Conservation (phyloP, 371 early-diverging fungal species). For the Saksenaea vasiformis region DNA sequence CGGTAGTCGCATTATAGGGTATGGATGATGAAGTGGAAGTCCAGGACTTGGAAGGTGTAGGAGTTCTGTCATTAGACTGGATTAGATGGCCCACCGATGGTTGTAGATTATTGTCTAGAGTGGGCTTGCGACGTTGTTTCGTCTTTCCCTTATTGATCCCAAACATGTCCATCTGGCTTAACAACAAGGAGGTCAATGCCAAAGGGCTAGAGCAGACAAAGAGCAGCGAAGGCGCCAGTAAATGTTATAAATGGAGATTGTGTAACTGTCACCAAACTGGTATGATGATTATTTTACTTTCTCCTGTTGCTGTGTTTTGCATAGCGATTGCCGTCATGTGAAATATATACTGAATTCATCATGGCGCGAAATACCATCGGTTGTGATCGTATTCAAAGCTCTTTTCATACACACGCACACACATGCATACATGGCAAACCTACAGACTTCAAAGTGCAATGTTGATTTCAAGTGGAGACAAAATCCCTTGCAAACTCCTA, state of each 20-base stretch:
- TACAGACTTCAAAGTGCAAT: too few species aligned
- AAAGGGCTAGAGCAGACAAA: neutral
- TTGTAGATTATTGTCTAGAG: constrained; percentile 12
- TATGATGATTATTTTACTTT: too few species aligned
- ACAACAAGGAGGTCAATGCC: neutral
- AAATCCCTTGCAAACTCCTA: too few species aligned
- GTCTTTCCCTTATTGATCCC: constrained; percentile 29
- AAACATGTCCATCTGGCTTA: constrained; percentile 29
- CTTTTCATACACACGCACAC: too few species aligned
- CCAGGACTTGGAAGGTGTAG: constrained; percentile 14
- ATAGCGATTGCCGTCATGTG: too few species aligned
- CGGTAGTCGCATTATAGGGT: constrained; percentile 9
- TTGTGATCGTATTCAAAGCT: too few species aligned
- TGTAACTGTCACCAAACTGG: neutral
- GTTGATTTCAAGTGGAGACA: too few species aligned
- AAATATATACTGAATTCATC: too few species aligned
- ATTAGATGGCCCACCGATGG: constrained; percentile 6
- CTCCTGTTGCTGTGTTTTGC: too few species aligned
- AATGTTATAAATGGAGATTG: neutral
- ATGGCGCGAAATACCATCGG: too few species aligned
- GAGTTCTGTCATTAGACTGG: constrained; percentile 5
- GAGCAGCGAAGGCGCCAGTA: neutral
- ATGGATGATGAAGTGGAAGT: constrained; percentile 1
- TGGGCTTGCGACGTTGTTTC: constrained; percentile 22
- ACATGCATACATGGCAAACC: too few species aligned